A percentile compares a stretch with the other conserved stretches of the same genome.
These are phyloP conservation scores for Cnidoscolus chayamansa DNA, from an alignment of 441 rosid species.

Conservation along the genomic window DNA sequence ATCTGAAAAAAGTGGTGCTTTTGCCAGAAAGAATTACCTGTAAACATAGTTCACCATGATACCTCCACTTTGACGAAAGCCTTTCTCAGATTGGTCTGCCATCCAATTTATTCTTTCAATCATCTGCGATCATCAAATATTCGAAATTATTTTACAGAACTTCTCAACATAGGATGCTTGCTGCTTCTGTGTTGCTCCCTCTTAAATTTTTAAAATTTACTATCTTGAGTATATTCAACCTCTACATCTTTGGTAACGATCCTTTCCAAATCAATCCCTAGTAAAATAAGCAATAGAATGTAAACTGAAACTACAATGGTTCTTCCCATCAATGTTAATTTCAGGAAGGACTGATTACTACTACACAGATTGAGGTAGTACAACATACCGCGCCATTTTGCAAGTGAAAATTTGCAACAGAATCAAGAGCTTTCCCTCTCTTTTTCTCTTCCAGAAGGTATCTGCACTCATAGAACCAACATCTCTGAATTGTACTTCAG, in stretches of 20 bases:
- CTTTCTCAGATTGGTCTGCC: constrained; percentile 83
- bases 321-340: neutral
- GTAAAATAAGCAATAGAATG: neutral
- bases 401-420: constrained; percentile 97
- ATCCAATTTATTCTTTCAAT: constrained; percentile 94
- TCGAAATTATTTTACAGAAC: neutral
- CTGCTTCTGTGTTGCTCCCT: neutral
- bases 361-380: constrained; percentile 10
- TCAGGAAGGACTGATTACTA: neutral
- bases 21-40: constrained; percentile 44
- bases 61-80: constrained; percentile 77
- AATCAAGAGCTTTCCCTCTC: constrained; percentile 92
- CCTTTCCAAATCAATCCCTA: neutral
- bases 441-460: constrained; percentile 90
- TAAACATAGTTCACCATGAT: constrained; percentile 93
- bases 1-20: constrained; percentile 1
- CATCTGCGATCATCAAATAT: constrained; percentile 49
- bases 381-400: constrained; percentile 90
- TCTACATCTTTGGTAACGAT: neutral
- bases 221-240: neutral
- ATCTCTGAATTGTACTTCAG: constrained; percentile 8
- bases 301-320: neutral
- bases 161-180: constrained; percentile 3
- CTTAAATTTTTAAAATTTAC: neutral
- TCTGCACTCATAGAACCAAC: constrained; percentile 37